Evolutionary conservation across 2,329 filamentous ascomycete genomes (phyloP).

Genomic region (Penicillium frequentans): DNA sequence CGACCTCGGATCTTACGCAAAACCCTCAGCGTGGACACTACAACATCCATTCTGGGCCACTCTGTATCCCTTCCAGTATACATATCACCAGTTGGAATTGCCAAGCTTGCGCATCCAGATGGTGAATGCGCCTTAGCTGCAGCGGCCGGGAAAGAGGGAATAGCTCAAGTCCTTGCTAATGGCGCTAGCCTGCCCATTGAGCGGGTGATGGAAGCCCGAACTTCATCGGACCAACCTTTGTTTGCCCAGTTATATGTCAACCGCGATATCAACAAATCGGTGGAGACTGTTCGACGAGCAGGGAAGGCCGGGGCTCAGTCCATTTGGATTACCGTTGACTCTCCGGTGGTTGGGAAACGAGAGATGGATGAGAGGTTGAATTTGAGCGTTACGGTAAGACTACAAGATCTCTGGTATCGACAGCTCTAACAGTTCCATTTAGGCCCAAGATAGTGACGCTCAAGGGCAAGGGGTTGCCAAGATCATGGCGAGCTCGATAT

Average conservation of each 20-base stretch:
- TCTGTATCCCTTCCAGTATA: slow-evolving; percentile 40
- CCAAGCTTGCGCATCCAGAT: slow-evolving; percentile 45
- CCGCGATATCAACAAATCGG: slow-evolving; percentile 28
- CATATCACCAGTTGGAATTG: slow-evolving; percentile 44
- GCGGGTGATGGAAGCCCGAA: slow-evolving; percentile 33
- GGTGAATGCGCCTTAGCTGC: slow-evolving; percentile 45
- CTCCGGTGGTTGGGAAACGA: slow-evolving; percentile 33
- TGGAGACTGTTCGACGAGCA: slow-evolving; percentile 26
- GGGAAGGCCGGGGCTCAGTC: slow-evolving; percentile 28
- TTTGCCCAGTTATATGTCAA: slow-evolving; percentile 44
- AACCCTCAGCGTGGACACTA: slow-evolving; percentile 39
- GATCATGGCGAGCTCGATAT: slow-evolving; percentile 29
- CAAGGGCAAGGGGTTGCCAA: slow-evolving; percentile 30
- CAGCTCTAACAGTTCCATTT: not conserved
- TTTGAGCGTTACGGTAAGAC: slow-evolving; percentile 5
- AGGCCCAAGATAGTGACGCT: slow-evolving; percentile 12
- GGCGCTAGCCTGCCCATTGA: slow-evolving; percentile 44
- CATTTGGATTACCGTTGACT: slow-evolving; percentile 38
- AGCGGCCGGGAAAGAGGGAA: slow-evolving; percentile 38
- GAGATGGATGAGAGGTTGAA: slow-evolving; percentile 35
- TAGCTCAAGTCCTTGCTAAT: slow-evolving; percentile 40
- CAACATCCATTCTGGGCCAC: slow-evolving; percentile 33
- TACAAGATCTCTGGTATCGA: no score
- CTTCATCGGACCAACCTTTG: slow-evolving; percentile 21
- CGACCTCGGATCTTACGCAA: slow-evolving; percentile 49